Evolutionary conservation across 768 basidiomycete species (phyloP), one percentile per base, ranked within the genome.

Genomic region (Gelatoporia subvermispora): DNA sequence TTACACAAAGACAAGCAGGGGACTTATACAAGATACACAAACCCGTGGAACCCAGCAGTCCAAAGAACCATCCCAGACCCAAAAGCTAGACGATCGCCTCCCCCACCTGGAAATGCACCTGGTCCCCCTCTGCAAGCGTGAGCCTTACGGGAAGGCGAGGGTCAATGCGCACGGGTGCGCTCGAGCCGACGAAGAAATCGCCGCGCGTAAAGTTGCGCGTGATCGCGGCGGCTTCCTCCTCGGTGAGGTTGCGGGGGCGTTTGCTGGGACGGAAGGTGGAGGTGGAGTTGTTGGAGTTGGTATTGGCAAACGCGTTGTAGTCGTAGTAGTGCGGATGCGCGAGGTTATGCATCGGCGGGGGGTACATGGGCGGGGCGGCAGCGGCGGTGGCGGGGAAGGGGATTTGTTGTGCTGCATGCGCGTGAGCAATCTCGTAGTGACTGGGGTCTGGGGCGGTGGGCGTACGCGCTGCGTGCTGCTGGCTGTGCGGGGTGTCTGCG

Each of bases 191-290:
- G 59, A 81, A 90, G 64, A 90, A 90, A 62, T 90, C 87, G 3
- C 88, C 88, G 44, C 88, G 79, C 52, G 72, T 83, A 57, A 86
- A 90, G 58, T 87, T 88, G 63, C 87, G 78, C 1, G 86, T 87
- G 68, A 90, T 89, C 25, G 87, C 86, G 10, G 85, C 85, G 2
- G 88, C 78, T 64, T 90, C 88, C 53, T 90, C 87, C 56, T 90
- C 88, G 2, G 88, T 90, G 47, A 90, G 79, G 39, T 78, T 80
- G 54, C 88, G 82, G 24, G 86, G 83, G 22, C 88, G 82, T 63
- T 90, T 90, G 58, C 71, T 79, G 3, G 88, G 83, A n/a, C 88
- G 82, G 69, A 88, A 89, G 3, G 85, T 81, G 16, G 85, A 84
- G 23, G 84, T 77, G 2, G 84, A 86, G 17, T 85, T 80, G 46